A percentile compares a stretch with the other conserved stretches of the same genome.
These are phyloP conservation scores for Astragalus membranaceus DNA, from an alignment of 306 rosid species.

Conservation along the genomic window DNA sequence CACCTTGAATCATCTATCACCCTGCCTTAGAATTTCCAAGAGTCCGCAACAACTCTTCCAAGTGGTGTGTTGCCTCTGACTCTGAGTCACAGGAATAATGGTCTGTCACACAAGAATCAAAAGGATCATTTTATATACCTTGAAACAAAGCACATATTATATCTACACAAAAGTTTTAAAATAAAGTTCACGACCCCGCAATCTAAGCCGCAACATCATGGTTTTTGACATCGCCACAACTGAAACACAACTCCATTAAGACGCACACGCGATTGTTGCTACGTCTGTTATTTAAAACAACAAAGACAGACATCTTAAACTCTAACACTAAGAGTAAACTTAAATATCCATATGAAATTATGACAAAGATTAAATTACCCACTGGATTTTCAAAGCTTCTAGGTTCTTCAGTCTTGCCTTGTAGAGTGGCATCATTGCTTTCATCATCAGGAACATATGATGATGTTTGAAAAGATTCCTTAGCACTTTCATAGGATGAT, in stretches of 20 bases:
- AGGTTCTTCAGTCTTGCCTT: slow-evolving; percentile 19
- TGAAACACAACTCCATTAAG: no score
- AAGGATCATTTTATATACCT: not conserved
- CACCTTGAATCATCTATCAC: slow-evolving; percentile 49
- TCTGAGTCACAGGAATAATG: slow-evolving; percentile 17
- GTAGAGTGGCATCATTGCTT: slow-evolving; percentile 17
- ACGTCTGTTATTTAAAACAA: no score
- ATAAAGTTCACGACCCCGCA: no score
- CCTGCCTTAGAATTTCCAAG: slow-evolving; percentile 40
- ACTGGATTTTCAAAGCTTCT: slow-evolving; percentile 38
- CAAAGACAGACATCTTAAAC: not conserved
- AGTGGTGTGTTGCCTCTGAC: slow-evolving; percentile 30
- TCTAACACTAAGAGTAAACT: not conserved
- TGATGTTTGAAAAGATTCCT: slow-evolving; percentile 21
- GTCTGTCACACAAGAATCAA: slow-evolving; percentile 25
- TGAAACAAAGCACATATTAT: not conserved
- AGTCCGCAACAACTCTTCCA: slow-evolving; percentile 81
- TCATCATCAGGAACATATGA: slow-evolving; percentile 21
- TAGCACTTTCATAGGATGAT: slow-evolving; percentile 27
- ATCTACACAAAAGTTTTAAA: not conserved
- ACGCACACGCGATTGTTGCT: no score
- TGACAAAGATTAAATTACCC: not conserved
- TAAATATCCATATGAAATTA: not conserved
- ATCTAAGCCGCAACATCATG: no score
- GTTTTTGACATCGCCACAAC: no score